Conservation (phyloP, 306 rosid species). For the Psophocarpus tetragonolobus region DNA sequence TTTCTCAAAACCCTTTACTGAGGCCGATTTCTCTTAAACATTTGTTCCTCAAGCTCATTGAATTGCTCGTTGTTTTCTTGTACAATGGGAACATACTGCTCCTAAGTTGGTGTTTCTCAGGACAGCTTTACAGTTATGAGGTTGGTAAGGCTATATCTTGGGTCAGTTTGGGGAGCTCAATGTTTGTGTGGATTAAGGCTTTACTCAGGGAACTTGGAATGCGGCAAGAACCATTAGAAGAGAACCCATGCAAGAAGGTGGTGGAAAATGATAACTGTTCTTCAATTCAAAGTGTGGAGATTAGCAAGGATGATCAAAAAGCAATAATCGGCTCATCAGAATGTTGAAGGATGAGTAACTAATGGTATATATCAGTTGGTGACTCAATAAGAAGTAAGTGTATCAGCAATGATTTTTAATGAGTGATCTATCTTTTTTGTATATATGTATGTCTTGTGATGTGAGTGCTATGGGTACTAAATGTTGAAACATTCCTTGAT, state of each 20-base stretch:
- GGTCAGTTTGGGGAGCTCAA: constrained; percentile 48
- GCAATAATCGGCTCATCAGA: constrained; percentile 14
- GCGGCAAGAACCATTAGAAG: constrained; percentile 10
- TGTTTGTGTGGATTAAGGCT: constrained; percentile 52
- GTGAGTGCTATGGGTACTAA: constrained; percentile 6
- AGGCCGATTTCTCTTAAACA: constrained; percentile 22
- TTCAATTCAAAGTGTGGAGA: constrained; percentile 7
- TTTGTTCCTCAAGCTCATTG: constrained; percentile 19
- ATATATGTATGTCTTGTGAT: constrained; percentile 6
- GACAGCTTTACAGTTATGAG: constrained; percentile 36
- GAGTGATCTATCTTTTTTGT: constrained; percentile 18
- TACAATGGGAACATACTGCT: constrained; percentile 44
- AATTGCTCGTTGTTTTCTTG: constrained; percentile 26
- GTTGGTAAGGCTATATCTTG: constrained; percentile 46
- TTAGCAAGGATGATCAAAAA: constrained; percentile 25
- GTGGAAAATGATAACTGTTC: constrained; percentile 14
- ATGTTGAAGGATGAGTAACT: constrained; percentile 26
- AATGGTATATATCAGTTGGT: not conserved
- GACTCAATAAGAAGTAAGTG: constrained; percentile 27
- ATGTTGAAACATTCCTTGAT: constrained; percentile 16
- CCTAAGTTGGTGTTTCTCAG: constrained; percentile 48
- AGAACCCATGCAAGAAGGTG: not conserved
- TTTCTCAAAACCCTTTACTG: constrained; percentile 25
- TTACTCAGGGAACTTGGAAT: constrained; percentile 17
- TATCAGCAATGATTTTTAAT: constrained; percentile 21